These are phyloP conservation scores for Apium graveolens DNA, from an alignment of 129 eudicot genomes.

Conservation along the genomic window DNA sequence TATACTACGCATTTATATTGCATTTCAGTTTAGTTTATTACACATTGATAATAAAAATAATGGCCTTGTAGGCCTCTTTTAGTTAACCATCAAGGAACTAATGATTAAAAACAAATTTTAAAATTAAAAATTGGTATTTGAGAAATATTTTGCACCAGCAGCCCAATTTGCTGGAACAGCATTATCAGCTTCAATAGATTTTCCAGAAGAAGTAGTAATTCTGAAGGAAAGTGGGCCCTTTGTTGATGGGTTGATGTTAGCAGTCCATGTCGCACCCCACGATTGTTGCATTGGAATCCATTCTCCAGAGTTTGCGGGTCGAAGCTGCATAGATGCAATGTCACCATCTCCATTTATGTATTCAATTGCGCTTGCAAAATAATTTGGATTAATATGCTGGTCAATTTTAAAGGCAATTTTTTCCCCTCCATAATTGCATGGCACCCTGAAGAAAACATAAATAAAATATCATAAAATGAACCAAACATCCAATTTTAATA, in stretches of 20 bases:
- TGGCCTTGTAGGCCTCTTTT: too few species aligned
- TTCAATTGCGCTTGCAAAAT: conserved; percentile 25
- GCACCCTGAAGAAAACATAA: conserved; percentile 7
- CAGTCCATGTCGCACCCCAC: conserved; percentile 35
- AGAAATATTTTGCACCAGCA: conserved; percentile 30
- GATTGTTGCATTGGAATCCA: conserved; percentile 33
- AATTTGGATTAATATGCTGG: conserved; percentile 23
- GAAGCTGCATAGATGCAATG: conserved; percentile 17
- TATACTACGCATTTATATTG: too few species aligned
- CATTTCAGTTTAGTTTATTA: too few species aligned
- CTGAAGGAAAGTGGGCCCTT: conserved; percentile 32
- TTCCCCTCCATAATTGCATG: conserved; percentile 24
- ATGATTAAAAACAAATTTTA: too few species aligned
- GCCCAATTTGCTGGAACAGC: conserved; percentile 34
- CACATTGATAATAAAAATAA: too few species aligned
- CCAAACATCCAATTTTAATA: not conserved
- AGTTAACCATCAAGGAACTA: not conserved
- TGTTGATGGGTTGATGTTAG: not conserved
- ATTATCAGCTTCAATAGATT: conserved; percentile 21
- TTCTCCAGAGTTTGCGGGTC: conserved; percentile 11
- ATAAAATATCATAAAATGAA: not conserved
- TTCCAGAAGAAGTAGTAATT: conserved; percentile 18
- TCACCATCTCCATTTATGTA: conserved; percentile 30
- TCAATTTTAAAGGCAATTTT: conserved; percentile 26
- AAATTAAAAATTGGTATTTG: conserved; percentile 27